Conservation (phyloP, 2,329 filamentous ascomycete species). For the Talaromyces piceae region DNA sequence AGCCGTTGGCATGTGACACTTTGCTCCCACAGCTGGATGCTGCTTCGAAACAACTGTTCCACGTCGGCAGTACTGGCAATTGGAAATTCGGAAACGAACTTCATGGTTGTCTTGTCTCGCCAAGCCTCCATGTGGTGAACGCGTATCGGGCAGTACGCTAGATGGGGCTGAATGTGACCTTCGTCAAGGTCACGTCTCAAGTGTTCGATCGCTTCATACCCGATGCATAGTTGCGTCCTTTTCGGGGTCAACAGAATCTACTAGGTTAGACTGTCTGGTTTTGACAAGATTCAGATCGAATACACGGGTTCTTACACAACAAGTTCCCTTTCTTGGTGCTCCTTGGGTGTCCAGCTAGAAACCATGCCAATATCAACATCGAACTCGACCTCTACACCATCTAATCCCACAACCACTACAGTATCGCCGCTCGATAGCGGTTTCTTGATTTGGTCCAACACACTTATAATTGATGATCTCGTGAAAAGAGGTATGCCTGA, state of each 20-base stretch:
- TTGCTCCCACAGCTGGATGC: background rate
- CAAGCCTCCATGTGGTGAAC: background rate
- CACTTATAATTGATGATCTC: background rate
- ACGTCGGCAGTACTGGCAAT: background rate
- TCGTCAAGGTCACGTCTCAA: background rate
- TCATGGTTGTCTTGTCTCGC: background rate
- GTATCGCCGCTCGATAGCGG: background rate
- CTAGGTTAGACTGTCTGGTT: background rate
- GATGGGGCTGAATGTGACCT: background rate
- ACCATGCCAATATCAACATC: background rate
- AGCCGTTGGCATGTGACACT: background rate
- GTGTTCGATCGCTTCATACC: background rate
- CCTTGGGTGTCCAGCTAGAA: background rate
- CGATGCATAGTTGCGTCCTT: background rate
- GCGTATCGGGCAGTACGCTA: background rate
- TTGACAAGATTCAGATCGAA: background rate
- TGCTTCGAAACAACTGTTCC: background rate
- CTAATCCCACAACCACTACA: background rate
- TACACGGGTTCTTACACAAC: background rate
- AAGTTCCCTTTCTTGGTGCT: background rate
- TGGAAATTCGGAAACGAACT: background rate
- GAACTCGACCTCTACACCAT: background rate
- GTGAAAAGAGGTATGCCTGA: background rate
- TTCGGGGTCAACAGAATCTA: background rate
- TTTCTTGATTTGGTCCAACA: background rate